Evolutionary conservation across 106 monocot species (phyloP).

Genomic region (Apostasia ramifera): DNA sequence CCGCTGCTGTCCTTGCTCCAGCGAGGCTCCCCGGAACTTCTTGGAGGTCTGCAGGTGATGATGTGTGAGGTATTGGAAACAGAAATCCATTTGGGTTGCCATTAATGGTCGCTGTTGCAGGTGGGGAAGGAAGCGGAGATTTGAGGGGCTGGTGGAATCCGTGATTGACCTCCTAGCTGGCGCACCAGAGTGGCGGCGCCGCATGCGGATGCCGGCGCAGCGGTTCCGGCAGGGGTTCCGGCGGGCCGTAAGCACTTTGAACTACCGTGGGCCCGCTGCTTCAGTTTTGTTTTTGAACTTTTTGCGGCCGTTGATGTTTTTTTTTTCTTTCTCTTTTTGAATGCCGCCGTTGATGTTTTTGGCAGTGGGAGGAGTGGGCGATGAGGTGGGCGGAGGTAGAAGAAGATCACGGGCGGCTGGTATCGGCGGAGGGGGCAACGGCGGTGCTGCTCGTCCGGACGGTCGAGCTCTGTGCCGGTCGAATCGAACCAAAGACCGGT

Average conservation of each 20-base stretch:
- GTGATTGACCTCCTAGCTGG: conserved; percentile 12
- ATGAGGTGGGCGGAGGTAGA: not conserved
- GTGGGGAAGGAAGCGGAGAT: not conserved
- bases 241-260: conserved; percentile 27
- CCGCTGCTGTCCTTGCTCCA: not conserved
- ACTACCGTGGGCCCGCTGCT: not conserved
- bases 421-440: not conserved
- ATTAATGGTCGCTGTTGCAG: not conserved
- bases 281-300: not conserved
- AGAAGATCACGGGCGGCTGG: not conserved
- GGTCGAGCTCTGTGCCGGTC: conserved; percentile 31
- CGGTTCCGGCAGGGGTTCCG: conserved; percentile 6
- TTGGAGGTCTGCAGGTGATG: not conserved
- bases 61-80: not conserved
- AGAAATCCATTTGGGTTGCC: not conserved
- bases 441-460: conserved; percentile 21
- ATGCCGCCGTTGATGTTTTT: not conserved
- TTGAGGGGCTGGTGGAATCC: conserved; percentile 9
- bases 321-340: not conserved
- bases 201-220: not conserved
- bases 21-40: conserved; percentile 6
- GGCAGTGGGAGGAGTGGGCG: conserved; percentile 47
- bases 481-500: conserved; percentile 1
- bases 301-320: not conserved
- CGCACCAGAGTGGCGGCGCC: not conserved